Base-by-base conservation (phyloP, 108 stramenopile genomes). In the Cyclotella choctawhatcheeana region DNA sequence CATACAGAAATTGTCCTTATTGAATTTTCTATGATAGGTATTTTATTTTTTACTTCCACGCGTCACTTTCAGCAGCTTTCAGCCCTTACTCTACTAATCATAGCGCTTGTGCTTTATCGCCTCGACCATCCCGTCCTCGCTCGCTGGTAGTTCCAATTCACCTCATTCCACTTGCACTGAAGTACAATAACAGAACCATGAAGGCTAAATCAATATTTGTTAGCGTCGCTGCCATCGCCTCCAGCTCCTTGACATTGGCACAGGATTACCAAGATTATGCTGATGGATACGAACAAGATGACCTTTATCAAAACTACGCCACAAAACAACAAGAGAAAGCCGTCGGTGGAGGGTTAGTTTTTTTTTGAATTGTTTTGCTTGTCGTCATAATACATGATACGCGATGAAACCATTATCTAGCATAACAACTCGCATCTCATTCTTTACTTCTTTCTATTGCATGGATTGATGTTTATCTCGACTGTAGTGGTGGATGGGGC, bases 301-400 rank as follows among this genome's bases (percentile, higher is more conserved):
- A 82, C 70, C 73, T 93, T 29, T 93, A 93, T 56, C 70, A 86
- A 65, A 75, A 93, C 61, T 93, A 93, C 69, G 92, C 92, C 32
- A 74, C 64, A 58, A 85, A 71, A 31, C 88, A 89, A 43, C 60
- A 89, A 29, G 77, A 66, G 24, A 87, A 88, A 60, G 76, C 65
- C 27, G 86, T 44, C 12, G 76, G 84, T 31, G 82, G 76, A 44
- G 82, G 82, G 73, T 21, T 31, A 0, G 55, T 1, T 56, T 27
- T 31, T 13, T 14, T 30, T 31, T 30, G 29, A 56, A 12, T 56
- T 56, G 2, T n/a, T 52, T n/a, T n/a, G n/a, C n/a, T n/a, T n/a
- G n/a, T n/a, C n/a, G n/a, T n/a, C n/a, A n/a, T n/a, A n/a, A n/a
- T n/a, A n/a, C n/a, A n/a, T n/a, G n/a, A n/a, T n/a, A n/a, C n/a